phyloP scores from a whole-genome alignment of 1,139 yeast species.

The Pneumocystis wakefieldiae region DNA sequence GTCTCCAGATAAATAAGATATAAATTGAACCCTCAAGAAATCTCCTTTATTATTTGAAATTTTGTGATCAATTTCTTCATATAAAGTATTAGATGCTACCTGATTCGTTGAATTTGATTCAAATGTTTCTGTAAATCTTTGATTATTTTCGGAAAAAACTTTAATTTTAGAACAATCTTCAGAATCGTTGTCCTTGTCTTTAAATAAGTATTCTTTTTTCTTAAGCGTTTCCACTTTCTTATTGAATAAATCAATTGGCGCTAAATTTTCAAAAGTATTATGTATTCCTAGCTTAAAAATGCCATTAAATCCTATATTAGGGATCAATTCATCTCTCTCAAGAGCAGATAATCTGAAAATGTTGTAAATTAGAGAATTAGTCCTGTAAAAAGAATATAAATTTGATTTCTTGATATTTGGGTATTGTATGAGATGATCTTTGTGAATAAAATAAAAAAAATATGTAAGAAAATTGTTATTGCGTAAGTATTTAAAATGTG shows the following conservation, averaged over 20 bases:
- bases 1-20: neutral
- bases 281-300: neutral
- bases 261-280: neutral
- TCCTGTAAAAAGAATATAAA: neutral
- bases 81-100: neutral
- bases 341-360: neutral
- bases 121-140: neutral
- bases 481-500: neutral
- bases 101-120: neutral
- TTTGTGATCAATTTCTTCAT: neutral
- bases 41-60: neutral
- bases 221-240: neutral
- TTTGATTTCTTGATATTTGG: neutral
- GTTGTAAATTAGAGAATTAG: neutral
- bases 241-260: neutral
- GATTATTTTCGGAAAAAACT: neutral
- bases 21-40: neutral
- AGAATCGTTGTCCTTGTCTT: neutral
- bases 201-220: neutral
- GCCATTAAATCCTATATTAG: neutral
- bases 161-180: neutral
- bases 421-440: neutral
- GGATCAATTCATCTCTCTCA: neutral
- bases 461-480: neutral
- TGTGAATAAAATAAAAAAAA: neutral